Evolutionary conservation across 805 yeast genomes (phyloP).

Genomic region (Cyberlindnera subsufficiens): DNA sequence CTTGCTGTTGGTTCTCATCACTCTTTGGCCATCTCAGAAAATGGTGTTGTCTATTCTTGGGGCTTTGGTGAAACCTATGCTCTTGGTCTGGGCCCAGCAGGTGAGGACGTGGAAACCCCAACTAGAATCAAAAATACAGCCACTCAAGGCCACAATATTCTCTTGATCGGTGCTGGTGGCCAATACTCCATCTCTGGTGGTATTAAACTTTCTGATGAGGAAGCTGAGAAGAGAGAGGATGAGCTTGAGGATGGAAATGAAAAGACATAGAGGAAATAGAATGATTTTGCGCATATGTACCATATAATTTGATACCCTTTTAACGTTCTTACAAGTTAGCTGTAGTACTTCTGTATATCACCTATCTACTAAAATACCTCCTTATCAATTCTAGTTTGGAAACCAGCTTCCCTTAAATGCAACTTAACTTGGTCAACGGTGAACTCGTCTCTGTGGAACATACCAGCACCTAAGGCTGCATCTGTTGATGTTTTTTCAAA

Average conservation of each 20-base stretch:
- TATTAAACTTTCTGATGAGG: constrained; percentile 34
- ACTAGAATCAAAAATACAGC: constrained; percentile 93
- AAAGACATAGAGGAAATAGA: not conserved
- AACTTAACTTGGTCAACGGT: constrained; percentile 79
- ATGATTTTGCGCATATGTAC: not conserved
- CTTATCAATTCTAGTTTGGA: constrained; percentile 68
- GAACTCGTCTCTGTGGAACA: constrained; percentile 94
- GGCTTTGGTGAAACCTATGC: constrained; percentile 98
- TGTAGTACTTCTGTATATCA: not conserved
- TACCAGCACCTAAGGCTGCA: constrained; percentile 98
- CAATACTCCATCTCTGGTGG: constrained; percentile 93
- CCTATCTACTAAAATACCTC: constrained; percentile 3
- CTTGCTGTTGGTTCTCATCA: constrained; percentile 91
- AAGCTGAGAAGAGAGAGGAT: constrained; percentile 37
- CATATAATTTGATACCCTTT: not conserved
- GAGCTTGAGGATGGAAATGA: constrained; percentile 44
- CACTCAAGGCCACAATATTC: constrained; percentile 69
- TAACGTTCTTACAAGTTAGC: not conserved
- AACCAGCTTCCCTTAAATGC: constrained; percentile 50
- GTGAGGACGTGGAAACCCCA: constrained; percentile 84
- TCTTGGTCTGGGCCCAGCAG: constrained; percentile 84
- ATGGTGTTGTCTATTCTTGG: constrained; percentile 91
- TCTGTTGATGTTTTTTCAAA: constrained; percentile 78
- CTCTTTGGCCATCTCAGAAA: constrained; percentile 75
- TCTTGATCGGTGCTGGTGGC: constrained; percentile 87